Conservation (phyloP, 1,284 basidiomycete genomes). For the Rhodotorula sp. region DNA sequence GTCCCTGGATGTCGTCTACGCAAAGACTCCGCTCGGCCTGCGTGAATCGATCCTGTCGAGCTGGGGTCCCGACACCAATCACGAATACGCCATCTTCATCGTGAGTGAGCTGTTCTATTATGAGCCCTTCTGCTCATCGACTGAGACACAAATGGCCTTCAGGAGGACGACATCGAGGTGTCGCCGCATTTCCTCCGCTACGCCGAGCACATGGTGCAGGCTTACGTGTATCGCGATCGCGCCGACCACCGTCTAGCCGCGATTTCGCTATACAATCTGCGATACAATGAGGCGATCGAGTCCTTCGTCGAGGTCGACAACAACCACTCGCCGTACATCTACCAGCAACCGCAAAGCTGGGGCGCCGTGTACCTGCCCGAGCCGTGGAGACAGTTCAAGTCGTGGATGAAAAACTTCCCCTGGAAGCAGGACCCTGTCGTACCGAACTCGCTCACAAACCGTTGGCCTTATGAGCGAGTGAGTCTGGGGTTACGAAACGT, state of each 20-base stretch:
- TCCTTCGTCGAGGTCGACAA: slow-evolving; percentile 10
- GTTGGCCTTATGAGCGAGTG: not conserved
- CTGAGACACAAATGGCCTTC: not conserved
- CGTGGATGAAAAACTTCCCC: slow-evolving; percentile 1
- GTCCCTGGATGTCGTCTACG: not conserved
- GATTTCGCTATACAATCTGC: slow-evolving; percentile 22
- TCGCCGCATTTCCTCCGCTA: slow-evolving; percentile 22
- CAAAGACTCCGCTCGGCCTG: not conserved
- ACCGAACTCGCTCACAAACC: slow-evolving; percentile 4
- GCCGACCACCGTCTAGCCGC: slow-evolving; percentile 14
- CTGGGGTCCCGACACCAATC: not conserved
- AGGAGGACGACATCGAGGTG: slow-evolving; percentile 24
- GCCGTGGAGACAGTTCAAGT: slow-evolving; percentile 8
- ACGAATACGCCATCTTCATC: slow-evolving; percentile 5
- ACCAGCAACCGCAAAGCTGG: slow-evolving; percentile 21
- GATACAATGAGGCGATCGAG: slow-evolving; percentile 15
- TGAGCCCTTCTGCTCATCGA: not conserved
- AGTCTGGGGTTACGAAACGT: not conserved
- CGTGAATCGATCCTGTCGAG: slow-evolving; percentile 1
- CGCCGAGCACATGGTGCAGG: slow-evolving; percentile 16
- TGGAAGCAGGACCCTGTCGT: not conserved
- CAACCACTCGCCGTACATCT: slow-evolving; percentile 4
- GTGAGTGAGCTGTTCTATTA: not conserved
- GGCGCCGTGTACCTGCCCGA: slow-evolving; percentile 19
- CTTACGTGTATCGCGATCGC: slow-evolving; percentile 14